phyloP scores from a whole-genome alignment of 192 early-diverging fungal species.

The Entomortierella lignicola region DNA sequence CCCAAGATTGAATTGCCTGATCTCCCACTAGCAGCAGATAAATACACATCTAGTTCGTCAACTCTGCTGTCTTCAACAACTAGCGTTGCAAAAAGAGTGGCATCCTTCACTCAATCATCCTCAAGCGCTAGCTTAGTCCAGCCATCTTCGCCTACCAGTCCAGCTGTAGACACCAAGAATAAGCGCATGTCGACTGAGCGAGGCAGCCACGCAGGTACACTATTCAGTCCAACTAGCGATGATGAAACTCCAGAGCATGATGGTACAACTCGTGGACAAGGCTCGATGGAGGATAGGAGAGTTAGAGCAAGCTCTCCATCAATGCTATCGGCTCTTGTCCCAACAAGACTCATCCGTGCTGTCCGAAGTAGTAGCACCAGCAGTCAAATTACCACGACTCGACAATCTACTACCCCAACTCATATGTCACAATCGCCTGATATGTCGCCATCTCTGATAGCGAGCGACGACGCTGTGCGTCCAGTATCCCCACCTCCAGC shows the following conservation, averaged over 20 bases:
- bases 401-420: not conserved
- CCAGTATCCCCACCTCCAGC: slow-evolving; percentile 17
- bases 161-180: slow-evolving; percentile 26
- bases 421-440: slow-evolving; percentile 19
- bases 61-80: slow-evolving; percentile 32
- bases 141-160: slow-evolving; percentile 33
- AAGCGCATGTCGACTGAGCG: slow-evolving; percentile 24
- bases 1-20: slow-evolving; percentile 63
- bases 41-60: slow-evolving; percentile 26
- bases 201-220: slow-evolving; percentile 2
- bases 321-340: slow-evolving; percentile 48
- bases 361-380: slow-evolving; percentile 39
- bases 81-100: slow-evolving; percentile 44
- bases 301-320: slow-evolving; percentile 29
- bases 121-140: slow-evolving; percentile 28
- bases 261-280: not conserved
- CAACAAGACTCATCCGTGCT: slow-evolving; percentile 38
- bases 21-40: slow-evolving; percentile 37
- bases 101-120: slow-evolving; percentile 22
- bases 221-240: slow-evolving; percentile 33
- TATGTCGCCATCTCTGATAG: slow-evolving; percentile 2
- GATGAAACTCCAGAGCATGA: slow-evolving; percentile 23
- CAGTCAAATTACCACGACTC: not conserved
- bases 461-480: slow-evolving; percentile 12
- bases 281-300: slow-evolving; percentile 20